A percentile compares a stretch with the other conserved stretches of the same genome.
Conservation (phyloP, 106 monocot genomes). For the Phalaenopsis equestris region DNA sequence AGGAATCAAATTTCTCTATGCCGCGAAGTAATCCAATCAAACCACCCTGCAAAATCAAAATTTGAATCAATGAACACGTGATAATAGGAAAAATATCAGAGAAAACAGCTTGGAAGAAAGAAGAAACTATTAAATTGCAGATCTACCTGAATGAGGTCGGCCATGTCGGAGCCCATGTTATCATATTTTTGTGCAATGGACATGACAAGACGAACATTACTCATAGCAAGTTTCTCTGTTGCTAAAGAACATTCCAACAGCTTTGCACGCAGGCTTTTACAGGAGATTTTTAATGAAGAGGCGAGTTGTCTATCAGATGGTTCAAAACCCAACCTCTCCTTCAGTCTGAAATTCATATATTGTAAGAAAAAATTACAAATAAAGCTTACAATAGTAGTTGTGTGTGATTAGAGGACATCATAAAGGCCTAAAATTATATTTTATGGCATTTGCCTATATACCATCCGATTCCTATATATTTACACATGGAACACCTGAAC, state of each 20-base stretch:
- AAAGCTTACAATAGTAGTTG: too few relatives aligned
- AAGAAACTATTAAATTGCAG: background rate
- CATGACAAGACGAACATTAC: slow-evolving; percentile 88
- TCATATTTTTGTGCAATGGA: slow-evolving; percentile 97
- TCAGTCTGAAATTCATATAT: slow-evolving; percentile 40
- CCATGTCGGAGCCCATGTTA: slow-evolving; percentile 84
- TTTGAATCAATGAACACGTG: background rate
- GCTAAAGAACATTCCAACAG: slow-evolving; percentile 78
- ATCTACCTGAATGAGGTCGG: slow-evolving; percentile 84
- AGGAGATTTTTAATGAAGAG: slow-evolving; percentile 53
- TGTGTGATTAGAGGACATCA: too few relatives aligned
- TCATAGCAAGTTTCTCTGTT: slow-evolving; percentile 71
- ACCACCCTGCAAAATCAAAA: slow-evolving; percentile 53
- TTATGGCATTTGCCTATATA: too few relatives aligned
- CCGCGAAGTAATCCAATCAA: slow-evolving; percentile 87
- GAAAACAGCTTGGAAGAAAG: background rate
- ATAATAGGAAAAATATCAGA: too few relatives aligned
- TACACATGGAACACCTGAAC: too few relatives aligned
- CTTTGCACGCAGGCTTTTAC: slow-evolving; percentile 42
- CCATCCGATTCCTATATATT: too few relatives aligned
- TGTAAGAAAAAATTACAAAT: background rate
- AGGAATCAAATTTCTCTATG: slow-evolving; percentile 96
- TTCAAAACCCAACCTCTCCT: slow-evolving; percentile 68
- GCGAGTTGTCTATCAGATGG: slow-evolving; percentile 80
- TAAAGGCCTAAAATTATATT: too few relatives aligned